A percentile compares a stretch with the other conserved stretches of the same genome.
phyloP scores from a whole-genome alignment of 75 land plant genomes.

The Gnetum montanum region DNA sequence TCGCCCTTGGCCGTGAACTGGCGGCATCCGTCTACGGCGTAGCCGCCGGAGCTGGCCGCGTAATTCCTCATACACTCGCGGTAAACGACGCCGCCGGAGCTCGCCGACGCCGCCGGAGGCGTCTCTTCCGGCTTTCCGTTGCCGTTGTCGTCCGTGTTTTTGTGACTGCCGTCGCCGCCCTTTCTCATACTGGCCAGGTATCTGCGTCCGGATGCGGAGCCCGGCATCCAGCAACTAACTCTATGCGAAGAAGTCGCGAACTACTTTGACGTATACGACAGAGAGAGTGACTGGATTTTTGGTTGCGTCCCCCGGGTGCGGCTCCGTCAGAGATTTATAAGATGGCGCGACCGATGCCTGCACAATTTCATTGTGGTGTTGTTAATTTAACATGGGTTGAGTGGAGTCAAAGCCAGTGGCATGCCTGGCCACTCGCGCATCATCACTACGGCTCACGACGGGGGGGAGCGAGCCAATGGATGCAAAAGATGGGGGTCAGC shows the following conservation, averaged over 20 bases:
- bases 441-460: too few species aligned
- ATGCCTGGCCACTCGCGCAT: too few species aligned
- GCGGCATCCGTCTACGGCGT: conserved; percentile 41
- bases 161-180: too few species aligned
- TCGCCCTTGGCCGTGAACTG: conserved; percentile 42
- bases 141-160: too few species aligned
- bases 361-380: too few species aligned
- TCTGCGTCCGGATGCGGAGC: background rate
- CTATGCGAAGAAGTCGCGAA: background rate
- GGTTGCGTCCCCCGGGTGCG: too few species aligned
- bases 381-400: too few species aligned
- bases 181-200: background rate
- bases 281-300: background rate
- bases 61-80: conserved; percentile 35
- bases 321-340: too few species aligned
- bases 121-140: background rate
- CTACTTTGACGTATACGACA: background rate
- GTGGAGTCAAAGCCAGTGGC: too few species aligned
- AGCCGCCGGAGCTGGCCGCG: conserved; percentile 37
- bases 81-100: conserved; percentile 12
- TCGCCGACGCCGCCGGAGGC: background rate
- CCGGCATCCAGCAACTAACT: background rate
- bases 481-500: too few species aligned
- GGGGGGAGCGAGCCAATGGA: too few species aligned
- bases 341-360: too few species aligned